Evolutionary conservation across 768 basidiomycete species (phyloP), one percentile per base, ranked within the genome.

Genomic region (Hericium erinaceus): DNA sequence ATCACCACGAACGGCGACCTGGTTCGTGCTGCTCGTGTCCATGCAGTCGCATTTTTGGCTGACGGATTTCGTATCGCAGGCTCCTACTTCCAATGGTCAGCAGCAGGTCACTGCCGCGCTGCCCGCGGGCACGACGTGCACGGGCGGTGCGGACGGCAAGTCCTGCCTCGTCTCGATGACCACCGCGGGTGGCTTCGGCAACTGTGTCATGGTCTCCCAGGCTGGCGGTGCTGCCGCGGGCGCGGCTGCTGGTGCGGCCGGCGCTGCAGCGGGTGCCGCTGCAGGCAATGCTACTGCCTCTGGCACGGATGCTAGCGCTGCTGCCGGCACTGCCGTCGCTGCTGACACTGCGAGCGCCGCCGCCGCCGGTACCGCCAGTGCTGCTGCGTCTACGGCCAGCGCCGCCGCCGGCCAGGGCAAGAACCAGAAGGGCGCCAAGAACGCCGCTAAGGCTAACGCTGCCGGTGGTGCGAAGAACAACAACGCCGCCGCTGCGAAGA

Each of bases 111-210:
- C 69, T 0, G 79, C 75, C 41, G 57, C 70, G 54, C 70, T 83
- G 28, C 80, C 81, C 6, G 69, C 76, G 20, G 75, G 75, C 22
- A 79, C 76, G 7, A 73, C 67, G 56, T 83, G 81, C 67, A 74
- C 76, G n/a, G 81, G 80, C 53, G 81, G 80, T 28, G 48, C 65
- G 2, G 60, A 67, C 11, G 66, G 68, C 1, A 72, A 79, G 65
- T 68, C 72, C n/a, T 83, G 80, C 66, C 69, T 83, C 58, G 77
- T 75, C 70, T 74, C 76, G 39, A 77, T 82, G 62, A 73, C 68
- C 55, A 77, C 78, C 26, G 66, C 74, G 20, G 74, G 72, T 22
- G 76, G 77, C 24, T 80, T 80, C 64, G 80, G 80, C 52, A 80
- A 79, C 65, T 82, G 80, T 57, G 73, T 76, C 11, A 78, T 73